Evolutionary conservation across 371 early-diverging fungal species (phyloP).

Genomic region (Neoconidiobolus thromboides): DNA sequence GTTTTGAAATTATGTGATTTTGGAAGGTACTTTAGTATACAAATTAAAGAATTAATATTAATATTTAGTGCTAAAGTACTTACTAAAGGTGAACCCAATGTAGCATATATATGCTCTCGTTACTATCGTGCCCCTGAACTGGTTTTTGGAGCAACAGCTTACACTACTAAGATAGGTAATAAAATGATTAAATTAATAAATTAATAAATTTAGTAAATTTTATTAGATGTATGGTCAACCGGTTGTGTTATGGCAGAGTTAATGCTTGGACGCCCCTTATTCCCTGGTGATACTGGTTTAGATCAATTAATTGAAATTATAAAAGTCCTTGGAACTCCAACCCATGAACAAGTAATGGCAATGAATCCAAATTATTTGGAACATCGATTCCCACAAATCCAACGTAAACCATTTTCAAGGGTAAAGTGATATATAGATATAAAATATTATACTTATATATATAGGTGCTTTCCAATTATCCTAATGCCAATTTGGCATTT

Average conservation of each 20-base stretch:
- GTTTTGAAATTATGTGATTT: conserved; percentile 97
- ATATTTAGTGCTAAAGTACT: conserved; percentile 88
- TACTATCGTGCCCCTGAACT: conserved; percentile 99
- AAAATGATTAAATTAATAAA: not conserved
- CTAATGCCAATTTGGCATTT: conserved; percentile 27
- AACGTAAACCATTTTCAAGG: conserved; percentile 28
- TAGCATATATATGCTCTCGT: conserved; percentile 95
- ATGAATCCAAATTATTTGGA: conserved; percentile 86
- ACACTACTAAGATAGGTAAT: conserved; percentile 70
- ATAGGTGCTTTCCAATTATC: not conserved
- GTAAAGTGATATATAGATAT: not conserved
- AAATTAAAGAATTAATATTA: conserved; percentile 20
- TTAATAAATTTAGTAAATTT: not conserved
- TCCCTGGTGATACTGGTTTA: conserved; percentile 97
- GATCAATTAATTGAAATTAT: conserved; percentile 99
- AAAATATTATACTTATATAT: not conserved
- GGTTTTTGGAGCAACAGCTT: conserved; percentile 88
- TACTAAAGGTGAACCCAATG: conserved; percentile 84
- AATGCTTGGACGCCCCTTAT: conserved; percentile 87
- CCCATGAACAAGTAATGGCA: conserved; percentile 79
- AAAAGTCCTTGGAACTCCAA: conserved; percentile 96
- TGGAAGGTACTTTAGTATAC: conserved; percentile 41
- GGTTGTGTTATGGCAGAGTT: conserved; percentile 99
- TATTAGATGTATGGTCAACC: conserved; percentile 89
- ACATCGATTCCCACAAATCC: conserved; percentile 64